A percentile compares a stretch with the other conserved stretches of the same genome.
Evolutionary conservation across 352 stramenopile genomes (phyloP).

Genomic region (Phytopythium delawarense): DNA sequence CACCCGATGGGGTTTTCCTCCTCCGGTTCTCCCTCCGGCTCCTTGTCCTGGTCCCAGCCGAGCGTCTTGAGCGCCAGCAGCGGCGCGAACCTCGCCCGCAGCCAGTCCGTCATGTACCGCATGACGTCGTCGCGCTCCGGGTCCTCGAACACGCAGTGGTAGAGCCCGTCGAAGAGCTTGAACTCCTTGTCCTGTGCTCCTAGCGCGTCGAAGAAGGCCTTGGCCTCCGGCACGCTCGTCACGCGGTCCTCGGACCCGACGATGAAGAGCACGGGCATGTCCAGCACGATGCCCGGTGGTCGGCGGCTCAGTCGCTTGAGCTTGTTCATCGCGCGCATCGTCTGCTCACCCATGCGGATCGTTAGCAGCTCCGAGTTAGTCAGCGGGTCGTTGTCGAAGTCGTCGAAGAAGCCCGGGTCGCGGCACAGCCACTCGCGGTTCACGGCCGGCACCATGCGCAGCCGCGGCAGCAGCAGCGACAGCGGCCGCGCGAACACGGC

Average conservation of each 20-base stretch:
- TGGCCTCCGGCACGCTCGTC: conserved; percentile 28
- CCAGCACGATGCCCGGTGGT: conserved; percentile 11
- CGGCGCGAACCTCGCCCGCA: conserved; percentile 23
- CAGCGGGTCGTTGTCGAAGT: conserved; percentile 33
- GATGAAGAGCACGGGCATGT: conserved; percentile 34
- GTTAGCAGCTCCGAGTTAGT: conserved; percentile 34
- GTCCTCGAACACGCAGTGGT: conserved; percentile 64
- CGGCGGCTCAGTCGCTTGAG: conserved; percentile 22
- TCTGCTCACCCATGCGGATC: conserved; percentile 30
- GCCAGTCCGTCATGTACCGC: conserved; percentile 37
- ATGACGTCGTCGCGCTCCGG: conserved; percentile 52
- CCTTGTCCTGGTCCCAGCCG: background rate
- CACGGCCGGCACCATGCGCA: conserved; percentile 36
- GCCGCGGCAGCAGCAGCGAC: conserved; percentile 24
- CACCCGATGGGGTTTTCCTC: background rate
- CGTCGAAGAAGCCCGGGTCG: conserved; percentile 29
- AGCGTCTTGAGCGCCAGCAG: background rate
- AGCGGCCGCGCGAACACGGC: conserved; percentile 27
- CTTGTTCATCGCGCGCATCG: conserved; percentile 32
- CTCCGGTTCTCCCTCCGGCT: background rate
- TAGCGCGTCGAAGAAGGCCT: conserved; percentile 38
- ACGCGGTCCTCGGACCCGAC: conserved; percentile 45
- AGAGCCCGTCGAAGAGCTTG: conserved; percentile 54
- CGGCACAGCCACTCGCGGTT: conserved; percentile 26
- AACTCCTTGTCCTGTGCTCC: conserved; percentile 57